Evolutionary conservation across 2,329 filamentous ascomycete species (phyloP), one percentile per base, ranked within the genome.

Genomic region (Camptophora hylomeconis): DNA sequence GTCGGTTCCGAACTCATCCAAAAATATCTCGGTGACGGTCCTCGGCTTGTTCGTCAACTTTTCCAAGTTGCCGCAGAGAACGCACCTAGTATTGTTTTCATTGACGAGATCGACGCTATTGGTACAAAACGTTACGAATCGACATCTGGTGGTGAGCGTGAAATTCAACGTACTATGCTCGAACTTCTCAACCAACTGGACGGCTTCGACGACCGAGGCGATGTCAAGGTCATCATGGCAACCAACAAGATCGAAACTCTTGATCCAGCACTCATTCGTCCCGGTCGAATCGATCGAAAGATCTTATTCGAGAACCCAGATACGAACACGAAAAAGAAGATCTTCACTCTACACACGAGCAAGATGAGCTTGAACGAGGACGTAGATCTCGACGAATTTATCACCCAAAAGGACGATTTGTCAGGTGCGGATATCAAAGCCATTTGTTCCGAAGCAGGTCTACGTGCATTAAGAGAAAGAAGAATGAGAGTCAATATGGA

Each of bases 221-320:
- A 98, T 52, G 87, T 98, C 58, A 98, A 98, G 67, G 89, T 98
- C 38, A 87, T 98, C 56, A 95, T 98, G 86, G 92, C 89, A 8
- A 98, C 89, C 44, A 98, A 98, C 75, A 98, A 98, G 72, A 98
- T 98, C 45, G 92, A 98, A 45, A 92, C 83, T 3, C 69, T 98
- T 16, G 92, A 98, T 51, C 89, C 89, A 31, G 89, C 89, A 11
- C 67, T 98, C 45, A 98, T 98, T 51, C 79, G 89, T 44, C 89
- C 89, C 24, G 89, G 89, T 40, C 86, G 89, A 69, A 98, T 98
- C 56, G 89, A 98, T 58, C 78, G 89, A 47, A 98, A 98, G 72
- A 98, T 98, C 53, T 61, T 79, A 40, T 79, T 79, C 40, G 74
- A 79, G 58, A 78, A 75, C 47, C 74, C 74, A 14, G 74, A 79